Percentiles rank a stretch among this genome's conserved stretches.
Evolutionary conservation across 1,139 yeast genomes (phyloP).

Genomic region (Eremothecium gossypii): DNA sequence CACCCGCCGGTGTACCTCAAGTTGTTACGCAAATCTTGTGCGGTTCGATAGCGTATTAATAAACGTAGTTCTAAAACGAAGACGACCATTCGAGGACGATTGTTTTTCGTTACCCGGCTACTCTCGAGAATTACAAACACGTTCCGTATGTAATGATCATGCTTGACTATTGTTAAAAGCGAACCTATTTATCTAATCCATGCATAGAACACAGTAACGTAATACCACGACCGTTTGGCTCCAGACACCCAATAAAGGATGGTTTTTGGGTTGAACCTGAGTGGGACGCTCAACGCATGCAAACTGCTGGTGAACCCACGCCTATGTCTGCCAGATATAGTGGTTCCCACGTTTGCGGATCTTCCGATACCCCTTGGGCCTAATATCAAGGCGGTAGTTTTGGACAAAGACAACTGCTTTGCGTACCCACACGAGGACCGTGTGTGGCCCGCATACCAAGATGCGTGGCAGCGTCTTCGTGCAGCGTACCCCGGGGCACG

Average conservation of each 20-base stretch:
- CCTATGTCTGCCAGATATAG: conserved; percentile 59
- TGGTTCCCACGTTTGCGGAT: conserved; percentile 58
- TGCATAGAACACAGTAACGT: too few relatives aligned
- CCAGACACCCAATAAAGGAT: not conserved
- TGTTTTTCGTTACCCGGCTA: too few relatives aligned
- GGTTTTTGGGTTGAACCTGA: conserved; percentile 36
- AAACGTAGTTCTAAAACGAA: too few relatives aligned
- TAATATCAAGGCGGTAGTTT: conserved; percentile 64
- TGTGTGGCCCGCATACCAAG: conserved; percentile 67
- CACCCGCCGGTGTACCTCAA: too few relatives aligned
- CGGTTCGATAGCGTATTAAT: too few relatives aligned
- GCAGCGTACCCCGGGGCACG: conserved; percentile 53
- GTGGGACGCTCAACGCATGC: conserved; percentile 65
- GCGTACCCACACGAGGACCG: conserved; percentile 75
- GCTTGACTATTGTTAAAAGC: too few relatives aligned
- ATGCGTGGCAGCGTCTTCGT: conserved; percentile 50
- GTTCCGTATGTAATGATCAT: too few relatives aligned
- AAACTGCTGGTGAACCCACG: conserved; percentile 55
- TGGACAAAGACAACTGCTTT: conserved; percentile 94
- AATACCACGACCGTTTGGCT: not conserved
- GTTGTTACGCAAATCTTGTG: too few relatives aligned
- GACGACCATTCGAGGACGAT: too few relatives aligned
- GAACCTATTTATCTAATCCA: too few relatives aligned
- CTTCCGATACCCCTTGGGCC: conserved; percentile 39
- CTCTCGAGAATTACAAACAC: too few relatives aligned